Evolutionary conservation across 495 filamentous ascomycete species (phyloP).

Genomic region (Trypethelium eluteriae): DNA sequence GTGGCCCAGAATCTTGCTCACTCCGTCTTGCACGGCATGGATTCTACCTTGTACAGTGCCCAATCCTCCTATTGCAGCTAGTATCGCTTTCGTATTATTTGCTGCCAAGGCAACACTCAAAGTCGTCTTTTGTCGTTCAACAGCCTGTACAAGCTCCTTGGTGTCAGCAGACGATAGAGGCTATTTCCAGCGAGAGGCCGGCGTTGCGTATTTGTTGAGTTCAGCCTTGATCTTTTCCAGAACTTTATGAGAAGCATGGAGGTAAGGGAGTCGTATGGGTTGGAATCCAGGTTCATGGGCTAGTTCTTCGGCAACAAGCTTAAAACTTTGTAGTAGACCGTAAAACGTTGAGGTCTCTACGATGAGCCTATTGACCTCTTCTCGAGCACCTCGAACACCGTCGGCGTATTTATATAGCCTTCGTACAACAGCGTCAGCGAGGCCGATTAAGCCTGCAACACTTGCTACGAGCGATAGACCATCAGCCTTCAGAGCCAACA

Average conservation of each 20-base stretch:
- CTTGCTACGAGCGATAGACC: neutral
- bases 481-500: neutral
- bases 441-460: neutral
- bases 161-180: neutral
- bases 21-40: neutral
- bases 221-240: neutral
- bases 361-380: conserved; percentile 7
- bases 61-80: neutral
- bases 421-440: neutral
- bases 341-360: neutral
- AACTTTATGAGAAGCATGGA: neutral
- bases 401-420: conserved; percentile 1
- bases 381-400: neutral
- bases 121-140: conserved; percentile 4
- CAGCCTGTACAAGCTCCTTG: neutral
- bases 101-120: neutral
- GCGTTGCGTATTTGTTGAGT: neutral
- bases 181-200: neutral
- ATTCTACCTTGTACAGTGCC: neutral
- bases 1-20: neutral
- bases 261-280: conserved; percentile 1
- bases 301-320: conserved; percentile 4
- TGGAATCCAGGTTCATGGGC: neutral
- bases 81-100: neutral
- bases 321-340: conserved; percentile 3